Conservation (phyloP, 2,329 filamentous ascomycete genomes). For the Talaromyces piceae region DNA sequence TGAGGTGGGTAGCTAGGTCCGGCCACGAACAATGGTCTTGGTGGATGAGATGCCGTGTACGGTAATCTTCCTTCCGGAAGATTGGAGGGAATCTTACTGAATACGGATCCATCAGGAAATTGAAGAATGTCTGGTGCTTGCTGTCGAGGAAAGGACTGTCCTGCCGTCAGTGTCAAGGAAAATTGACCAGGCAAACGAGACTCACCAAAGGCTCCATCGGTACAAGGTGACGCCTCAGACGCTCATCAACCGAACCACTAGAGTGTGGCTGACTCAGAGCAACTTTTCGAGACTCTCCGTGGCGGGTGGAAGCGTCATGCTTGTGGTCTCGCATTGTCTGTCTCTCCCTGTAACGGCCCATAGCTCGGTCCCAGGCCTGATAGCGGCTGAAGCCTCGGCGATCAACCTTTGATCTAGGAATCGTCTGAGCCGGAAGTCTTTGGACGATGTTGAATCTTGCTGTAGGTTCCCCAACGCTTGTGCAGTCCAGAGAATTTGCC, state of each 20-base stretch:
- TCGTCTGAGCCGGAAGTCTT: background rate
- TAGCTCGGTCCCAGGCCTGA: constrained; percentile 40
- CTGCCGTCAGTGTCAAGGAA: constrained; percentile 13
- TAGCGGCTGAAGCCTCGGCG: constrained; percentile 41
- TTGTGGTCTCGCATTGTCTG: background rate
- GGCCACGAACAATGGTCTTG: constrained; percentile 27
- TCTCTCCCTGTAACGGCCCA: constrained; percentile 31
- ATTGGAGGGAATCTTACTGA: constrained; percentile 16
- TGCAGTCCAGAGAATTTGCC: constrained; percentile 28
- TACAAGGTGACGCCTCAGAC: background rate
- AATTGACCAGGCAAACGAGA: background rate
- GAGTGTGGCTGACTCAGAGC: background rate
- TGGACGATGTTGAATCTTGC: background rate
- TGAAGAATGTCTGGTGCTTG: constrained; percentile 17
- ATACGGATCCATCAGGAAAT: constrained; percentile 16
- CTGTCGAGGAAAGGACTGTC: constrained; percentile 16
- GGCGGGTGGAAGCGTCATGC: background rate
- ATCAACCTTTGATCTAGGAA: constrained; percentile 27
- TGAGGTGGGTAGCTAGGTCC: constrained; percentile 18
- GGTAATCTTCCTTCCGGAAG: constrained; percentile 15
- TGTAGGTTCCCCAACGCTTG: constrained; percentile 6
- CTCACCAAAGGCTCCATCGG: background rate
- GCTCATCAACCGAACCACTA: background rate
- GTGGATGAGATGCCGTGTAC: constrained; percentile 15
- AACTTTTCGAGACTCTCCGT: background rate